Conservation (phyloP, 129 eudicot species). For the Cynara cardunculus region DNA sequence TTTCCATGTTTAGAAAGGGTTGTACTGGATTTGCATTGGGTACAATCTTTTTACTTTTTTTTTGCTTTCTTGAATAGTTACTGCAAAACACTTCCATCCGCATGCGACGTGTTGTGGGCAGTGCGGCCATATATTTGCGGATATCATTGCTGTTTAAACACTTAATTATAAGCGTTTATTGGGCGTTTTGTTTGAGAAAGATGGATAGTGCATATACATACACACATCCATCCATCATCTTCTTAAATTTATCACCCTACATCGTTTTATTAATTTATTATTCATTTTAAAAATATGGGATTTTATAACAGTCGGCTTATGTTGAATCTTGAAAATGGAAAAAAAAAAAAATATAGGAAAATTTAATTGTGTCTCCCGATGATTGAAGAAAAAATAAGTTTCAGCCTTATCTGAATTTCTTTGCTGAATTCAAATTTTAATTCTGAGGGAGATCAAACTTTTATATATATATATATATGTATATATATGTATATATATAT, state of each 20-base stretch:
- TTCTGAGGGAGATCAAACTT: slow-evolving; percentile 34
- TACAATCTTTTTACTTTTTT: background rate
- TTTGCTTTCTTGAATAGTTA: background rate
- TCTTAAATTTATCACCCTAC: slow-evolving; percentile 16
- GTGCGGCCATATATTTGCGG: slow-evolving; percentile 49
- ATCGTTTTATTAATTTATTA: background rate
- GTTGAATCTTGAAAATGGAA: background rate
- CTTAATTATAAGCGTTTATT: background rate
- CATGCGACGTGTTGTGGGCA: slow-evolving; percentile 47
- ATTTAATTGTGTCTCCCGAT: slow-evolving; percentile 20
- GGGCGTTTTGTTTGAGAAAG: slow-evolving; percentile 13
- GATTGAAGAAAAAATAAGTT: slow-evolving; percentile 30
- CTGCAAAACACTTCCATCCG: slow-evolving; percentile 60
- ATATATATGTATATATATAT: too few relatives aligned
- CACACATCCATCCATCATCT: slow-evolving; percentile 19
- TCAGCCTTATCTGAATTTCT: slow-evolving; percentile 42
- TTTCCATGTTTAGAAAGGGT: slow-evolving; percentile 10
- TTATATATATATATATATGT: too few relatives aligned
- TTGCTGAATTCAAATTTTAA: slow-evolving; percentile 21
- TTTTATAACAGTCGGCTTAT: too few relatives aligned
- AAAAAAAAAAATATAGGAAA: background rate
- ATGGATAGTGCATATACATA: background rate
- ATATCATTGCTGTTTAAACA: slow-evolving; percentile 22
- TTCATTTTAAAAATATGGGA: too few relatives aligned
- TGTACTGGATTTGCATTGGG: slow-evolving; percentile 11